These are phyloP conservation scores for Rubroboletus satanas DNA, from an alignment of 768 basidiomycete species.

Conservation along the genomic window DNA sequence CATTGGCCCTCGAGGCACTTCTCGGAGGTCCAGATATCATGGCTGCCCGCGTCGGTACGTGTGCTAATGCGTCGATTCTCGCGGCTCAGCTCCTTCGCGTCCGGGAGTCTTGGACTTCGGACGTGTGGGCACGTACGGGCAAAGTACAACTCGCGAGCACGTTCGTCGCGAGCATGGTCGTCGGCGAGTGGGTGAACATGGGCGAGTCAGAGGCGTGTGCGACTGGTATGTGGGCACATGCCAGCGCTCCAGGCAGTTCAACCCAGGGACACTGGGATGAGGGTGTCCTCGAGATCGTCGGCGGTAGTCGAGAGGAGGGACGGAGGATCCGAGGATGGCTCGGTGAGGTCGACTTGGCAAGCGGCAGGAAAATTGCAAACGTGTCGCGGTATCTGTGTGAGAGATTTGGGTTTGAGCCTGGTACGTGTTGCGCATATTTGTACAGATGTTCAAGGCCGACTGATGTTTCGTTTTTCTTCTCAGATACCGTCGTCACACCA, in stretches of 20 bases:
- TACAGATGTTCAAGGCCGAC: neutral
- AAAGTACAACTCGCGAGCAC: slow-evolving; percentile 74
- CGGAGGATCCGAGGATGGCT: slow-evolving; percentile 71
- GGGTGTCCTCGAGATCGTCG: slow-evolving; percentile 70
- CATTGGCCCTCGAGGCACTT: slow-evolving; percentile 67
- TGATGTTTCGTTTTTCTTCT: neutral
- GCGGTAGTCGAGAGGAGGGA: slow-evolving; percentile 71
- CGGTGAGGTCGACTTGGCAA: slow-evolving; percentile 73
- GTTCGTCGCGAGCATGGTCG: slow-evolving; percentile 66
- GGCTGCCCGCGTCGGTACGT: slow-evolving; percentile 71
- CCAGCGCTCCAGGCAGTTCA: slow-evolving; percentile 22
- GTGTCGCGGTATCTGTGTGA: slow-evolving; percentile 75
- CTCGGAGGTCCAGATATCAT: slow-evolving; percentile 77
- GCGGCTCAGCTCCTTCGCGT: slow-evolving; percentile 75
- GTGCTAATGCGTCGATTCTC: slow-evolving; percentile 64
- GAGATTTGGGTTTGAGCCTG: slow-evolving; percentile 76
- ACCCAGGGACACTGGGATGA: slow-evolving; percentile 74
- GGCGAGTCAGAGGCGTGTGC: slow-evolving; percentile 74
- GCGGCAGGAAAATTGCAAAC: slow-evolving; percentile 60
- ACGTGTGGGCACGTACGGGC: slow-evolving; percentile 76
- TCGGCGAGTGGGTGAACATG: slow-evolving; percentile 70
- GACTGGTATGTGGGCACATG: slow-evolving; percentile 73
- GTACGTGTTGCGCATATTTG: slow-evolving; percentile 32
- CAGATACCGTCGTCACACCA: slow-evolving; percentile 68
- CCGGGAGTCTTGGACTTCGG: slow-evolving; percentile 72